Evolutionary conservation across 2,329 filamentous ascomycete species (phyloP).

Genomic region (Fusarium lyarnte): DNA sequence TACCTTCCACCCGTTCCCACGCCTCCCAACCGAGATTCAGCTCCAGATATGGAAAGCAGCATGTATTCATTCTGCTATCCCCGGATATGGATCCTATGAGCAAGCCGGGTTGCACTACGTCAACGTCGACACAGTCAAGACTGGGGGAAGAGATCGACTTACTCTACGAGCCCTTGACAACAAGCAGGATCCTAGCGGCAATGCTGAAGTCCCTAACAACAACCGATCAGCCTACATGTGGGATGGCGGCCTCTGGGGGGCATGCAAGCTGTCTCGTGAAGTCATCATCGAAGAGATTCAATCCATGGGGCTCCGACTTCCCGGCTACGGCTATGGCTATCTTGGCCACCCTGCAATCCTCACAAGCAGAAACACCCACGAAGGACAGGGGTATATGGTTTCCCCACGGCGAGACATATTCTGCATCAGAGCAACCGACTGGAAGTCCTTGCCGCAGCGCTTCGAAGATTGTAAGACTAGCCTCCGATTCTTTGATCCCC

Average conservation of each 20-base stretch:
- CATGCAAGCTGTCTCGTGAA: background rate
- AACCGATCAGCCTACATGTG: background rate
- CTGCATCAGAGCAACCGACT: background rate
- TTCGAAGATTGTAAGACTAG: accelerated
- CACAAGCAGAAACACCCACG: accelerated
- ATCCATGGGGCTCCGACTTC: too few species aligned
- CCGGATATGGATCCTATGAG: background rate
- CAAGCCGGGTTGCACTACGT: background rate
- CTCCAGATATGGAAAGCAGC: background rate
- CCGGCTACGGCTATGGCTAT: accelerated
- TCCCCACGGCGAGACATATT: accelerated
- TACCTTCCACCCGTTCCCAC: background rate
- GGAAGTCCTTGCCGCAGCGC: background rate
- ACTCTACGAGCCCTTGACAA: background rate
- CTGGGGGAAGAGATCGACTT: background rate
- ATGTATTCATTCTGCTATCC: background rate
- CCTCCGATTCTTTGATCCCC: accelerated
- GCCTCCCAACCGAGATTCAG: background rate
- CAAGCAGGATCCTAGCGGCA: accelerated
- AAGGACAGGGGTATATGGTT: background rate
- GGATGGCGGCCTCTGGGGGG: background rate
- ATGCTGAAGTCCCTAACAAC: accelerated
- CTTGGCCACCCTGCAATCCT: accelerated
- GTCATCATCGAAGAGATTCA: background rate
- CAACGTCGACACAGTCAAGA: background rate